Base-by-base conservation (phyloP, 2,329 filamentous ascomycete species). In the Aspergillus amoenus region DNA sequence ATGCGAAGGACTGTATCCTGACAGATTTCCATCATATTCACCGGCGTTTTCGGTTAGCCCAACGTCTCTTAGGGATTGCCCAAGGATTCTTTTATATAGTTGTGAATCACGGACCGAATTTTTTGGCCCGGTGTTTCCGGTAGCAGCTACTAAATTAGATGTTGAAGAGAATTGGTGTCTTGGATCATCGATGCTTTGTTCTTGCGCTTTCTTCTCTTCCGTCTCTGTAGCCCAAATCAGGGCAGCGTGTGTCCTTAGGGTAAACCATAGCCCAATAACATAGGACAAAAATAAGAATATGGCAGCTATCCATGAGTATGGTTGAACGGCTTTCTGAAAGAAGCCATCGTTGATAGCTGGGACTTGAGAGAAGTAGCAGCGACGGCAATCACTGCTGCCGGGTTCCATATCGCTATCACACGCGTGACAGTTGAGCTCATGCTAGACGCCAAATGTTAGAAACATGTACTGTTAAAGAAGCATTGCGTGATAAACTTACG, bases 181-280 rank as follows among this genome's bases (percentile, higher is more conserved):
- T 34, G 70, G 69, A 55, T 77, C 75, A 58, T 70, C 68, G 4
- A 68, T 60, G 41, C 65, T 62, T 47, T 71, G 61, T 37, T 75
- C 74, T 18, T 61, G 56, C 5, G 84, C 79, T 66, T 85, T 88
- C 76, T 91, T 93, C 75, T 93, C 89, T 40, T 93, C 89, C 3
- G 82, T 72, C 61, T 97, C 93, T 8, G 84, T 88, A 67, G 92
- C 94, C 94, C 94, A 99, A 64, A 99, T 99, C 45, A 97, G 89
- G 4, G 95, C 93, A 4, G 94, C 94, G 71, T 99, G 94, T 0
- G 94, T 99, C 62, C 94, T 85, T 18, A 99, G 83, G 1, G 94
- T 99, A 75, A 99, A 99, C 82, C 94, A 91, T 13, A 99, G 81
- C 22, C 94, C 94, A 59, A 97, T 94, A 37, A 94, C 81, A 71